Conservation (phyloP, 768 basidiomycete species). For the Termitomyces sp. region DNA sequence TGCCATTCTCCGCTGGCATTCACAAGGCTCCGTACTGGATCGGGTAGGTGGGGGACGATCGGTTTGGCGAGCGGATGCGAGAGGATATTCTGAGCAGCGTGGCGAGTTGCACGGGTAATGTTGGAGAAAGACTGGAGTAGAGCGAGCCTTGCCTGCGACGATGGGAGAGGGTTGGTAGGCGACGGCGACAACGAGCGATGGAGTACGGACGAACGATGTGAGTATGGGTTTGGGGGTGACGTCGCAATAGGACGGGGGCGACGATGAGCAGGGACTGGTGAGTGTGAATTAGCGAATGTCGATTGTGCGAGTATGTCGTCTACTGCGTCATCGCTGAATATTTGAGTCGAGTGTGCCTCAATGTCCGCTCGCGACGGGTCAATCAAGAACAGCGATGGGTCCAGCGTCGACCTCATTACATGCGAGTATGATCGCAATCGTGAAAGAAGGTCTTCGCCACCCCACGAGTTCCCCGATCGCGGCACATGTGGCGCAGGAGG, state of each 20-base stretch:
- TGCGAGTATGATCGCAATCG: constrained; percentile 76
- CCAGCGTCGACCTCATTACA: constrained; percentile 80
- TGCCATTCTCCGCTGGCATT: constrained; percentile 89
- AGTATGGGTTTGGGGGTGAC: constrained; percentile 49
- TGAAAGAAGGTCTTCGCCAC: constrained; percentile 81
- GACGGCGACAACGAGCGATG: constrained; percentile 73
- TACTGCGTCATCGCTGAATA: constrained; percentile 84
- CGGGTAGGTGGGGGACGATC: constrained; percentile 92
- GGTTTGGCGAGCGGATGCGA: constrained; percentile 96
- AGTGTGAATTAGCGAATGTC: constrained; percentile 71
- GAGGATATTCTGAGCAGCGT: constrained; percentile 92
- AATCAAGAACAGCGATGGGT: constrained; percentile 82
- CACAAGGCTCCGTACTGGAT: constrained; percentile 88
- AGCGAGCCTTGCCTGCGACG: constrained; percentile 73
- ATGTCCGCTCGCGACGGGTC: constrained; percentile 93
- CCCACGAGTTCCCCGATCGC: constrained; percentile 61
- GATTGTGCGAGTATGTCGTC: constrained; percentile 84
- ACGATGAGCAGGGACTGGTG: constrained; percentile 81
- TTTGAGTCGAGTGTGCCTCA: constrained; percentile 80
- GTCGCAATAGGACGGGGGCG: constrained; percentile 62
- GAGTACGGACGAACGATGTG: constrained; percentile 68
- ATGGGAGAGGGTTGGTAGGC: constrained; percentile 43
- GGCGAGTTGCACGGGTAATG: constrained; percentile 88
- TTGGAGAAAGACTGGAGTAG: constrained; percentile 93
- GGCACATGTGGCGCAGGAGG: constrained; percentile 48